Percentiles rank a stretch among this genome's conserved stretches.
Conservation (phyloP, 345 rosid species). For the Aquilaria sinensis region DNA sequence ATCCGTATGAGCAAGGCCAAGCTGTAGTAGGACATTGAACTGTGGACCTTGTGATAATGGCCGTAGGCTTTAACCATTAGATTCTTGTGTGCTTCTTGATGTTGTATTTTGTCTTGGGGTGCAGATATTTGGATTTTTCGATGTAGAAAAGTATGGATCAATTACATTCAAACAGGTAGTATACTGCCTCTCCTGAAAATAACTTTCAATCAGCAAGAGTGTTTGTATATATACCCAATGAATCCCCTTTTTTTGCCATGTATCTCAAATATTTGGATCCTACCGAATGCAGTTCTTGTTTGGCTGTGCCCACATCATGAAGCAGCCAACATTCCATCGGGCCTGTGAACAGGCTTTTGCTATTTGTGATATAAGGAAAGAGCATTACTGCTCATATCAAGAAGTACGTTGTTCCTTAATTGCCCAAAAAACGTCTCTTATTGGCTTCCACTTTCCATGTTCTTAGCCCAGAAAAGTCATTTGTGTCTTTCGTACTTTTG, state of each 20-base stretch:
- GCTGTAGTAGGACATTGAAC: too few relatives aligned
- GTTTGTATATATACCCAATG: too few relatives aligned
- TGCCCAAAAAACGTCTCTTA: neutral
- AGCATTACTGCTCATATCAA: conserved; percentile 44
- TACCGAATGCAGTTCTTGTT: conserved; percentile 59
- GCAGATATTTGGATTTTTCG: conserved; percentile 82
- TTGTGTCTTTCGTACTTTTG: conserved; percentile 9
- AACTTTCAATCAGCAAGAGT: neutral
- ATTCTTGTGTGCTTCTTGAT: too few relatives aligned
- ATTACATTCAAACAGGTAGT: conserved; percentile 89
- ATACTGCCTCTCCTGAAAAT: neutral
- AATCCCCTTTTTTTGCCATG: too few relatives aligned
- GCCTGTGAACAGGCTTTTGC: conserved; percentile 66
- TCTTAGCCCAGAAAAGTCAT: conserved; percentile 9
- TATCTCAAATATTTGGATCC: conserved; percentile 11
- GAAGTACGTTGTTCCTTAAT: conserved; percentile 36
- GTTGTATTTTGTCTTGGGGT: conserved; percentile 6
- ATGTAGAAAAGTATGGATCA: conserved; percentile 65
- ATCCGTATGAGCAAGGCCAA: too few relatives aligned
- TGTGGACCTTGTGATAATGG: too few relatives aligned
- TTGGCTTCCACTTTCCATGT: conserved; percentile 2
- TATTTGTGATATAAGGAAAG: conserved; percentile 42
- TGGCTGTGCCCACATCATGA: conserved; percentile 71
- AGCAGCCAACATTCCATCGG: conserved; percentile 54
- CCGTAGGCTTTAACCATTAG: too few relatives aligned